phyloP scores from a whole-genome alignment of 495 filamentous ascomycete genomes.

The Penicillium mononematosum region DNA sequence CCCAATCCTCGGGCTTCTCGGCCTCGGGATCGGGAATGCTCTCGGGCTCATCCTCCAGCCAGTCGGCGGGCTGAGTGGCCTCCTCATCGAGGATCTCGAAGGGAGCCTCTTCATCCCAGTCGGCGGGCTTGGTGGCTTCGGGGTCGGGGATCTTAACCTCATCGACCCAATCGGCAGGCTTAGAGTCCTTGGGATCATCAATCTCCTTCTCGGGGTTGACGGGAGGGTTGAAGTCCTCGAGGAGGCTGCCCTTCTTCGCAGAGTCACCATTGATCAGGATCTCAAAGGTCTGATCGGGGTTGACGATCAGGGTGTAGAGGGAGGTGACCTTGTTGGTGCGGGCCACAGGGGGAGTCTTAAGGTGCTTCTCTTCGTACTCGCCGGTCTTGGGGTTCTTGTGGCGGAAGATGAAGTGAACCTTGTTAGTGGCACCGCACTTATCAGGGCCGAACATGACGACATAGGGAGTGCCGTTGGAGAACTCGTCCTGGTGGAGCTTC shows the following conservation, averaged over 20 bases:
- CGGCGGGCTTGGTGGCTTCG: constrained; percentile 91
- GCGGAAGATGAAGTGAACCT: constrained; percentile 99
- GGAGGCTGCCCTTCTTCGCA: constrained; percentile 83
- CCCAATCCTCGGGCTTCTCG: constrained; percentile 99
- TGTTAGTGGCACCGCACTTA: constrained; percentile 99
- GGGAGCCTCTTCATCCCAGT: constrained; percentile 99
- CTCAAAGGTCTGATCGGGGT: constrained; percentile 90
- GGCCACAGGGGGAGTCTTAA: constrained; percentile 77
- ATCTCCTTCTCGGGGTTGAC: constrained; percentile 97
- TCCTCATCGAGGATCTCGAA: constrained; percentile 94
- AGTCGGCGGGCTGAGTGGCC: constrained; percentile 88
- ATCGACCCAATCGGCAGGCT: constrained; percentile 96
- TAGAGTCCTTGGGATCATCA: constrained; percentile 91
- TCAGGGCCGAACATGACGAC: constrained; percentile 99
- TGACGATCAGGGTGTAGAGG: constrained; percentile 94
- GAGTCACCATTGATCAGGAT: constrained; percentile 86
- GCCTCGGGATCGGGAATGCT: constrained; percentile 93
- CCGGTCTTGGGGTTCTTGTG: constrained; percentile 99
- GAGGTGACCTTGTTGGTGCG: constrained; percentile 86
- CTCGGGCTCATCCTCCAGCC: constrained; percentile 88
- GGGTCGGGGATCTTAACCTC: constrained; percentile 87
- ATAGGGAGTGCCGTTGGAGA: constrained; percentile 95
- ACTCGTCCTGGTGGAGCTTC: constrained; percentile 94
- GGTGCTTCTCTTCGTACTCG: constrained; percentile 99
- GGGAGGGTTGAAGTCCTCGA: constrained; percentile 89